A percentile compares a stretch with the other conserved stretches of the same genome.
Conservation (phyloP, 2,329 filamentous ascomycete species). For the Colletotrichum trifolii region DNA sequence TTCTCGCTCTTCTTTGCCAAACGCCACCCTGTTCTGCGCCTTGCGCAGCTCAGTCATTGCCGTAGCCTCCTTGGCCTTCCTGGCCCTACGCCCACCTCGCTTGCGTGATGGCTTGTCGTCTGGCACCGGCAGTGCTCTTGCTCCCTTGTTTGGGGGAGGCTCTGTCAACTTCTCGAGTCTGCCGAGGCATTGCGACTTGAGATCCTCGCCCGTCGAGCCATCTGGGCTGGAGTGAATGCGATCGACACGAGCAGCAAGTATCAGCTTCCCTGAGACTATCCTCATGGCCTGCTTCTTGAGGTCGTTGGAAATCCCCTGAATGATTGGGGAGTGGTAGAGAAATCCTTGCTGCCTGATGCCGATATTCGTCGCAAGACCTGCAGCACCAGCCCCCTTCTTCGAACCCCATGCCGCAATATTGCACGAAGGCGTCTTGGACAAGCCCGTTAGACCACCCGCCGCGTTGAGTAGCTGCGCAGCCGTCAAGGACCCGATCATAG, state of each 20-base stretch:
- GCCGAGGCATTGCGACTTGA: constrained; percentile 85
- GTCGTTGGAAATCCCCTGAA: constrained; percentile 83
- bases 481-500: constrained; percentile 89
- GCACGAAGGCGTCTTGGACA: constrained; percentile 93
- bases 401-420: constrained; percentile 92
- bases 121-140: constrained; percentile 86
- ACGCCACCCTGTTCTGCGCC: constrained; percentile 94
- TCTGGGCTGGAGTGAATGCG: constrained; percentile 84
- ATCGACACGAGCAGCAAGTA: constrained; percentile 92
- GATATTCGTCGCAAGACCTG: constrained; percentile 91
- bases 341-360: constrained; percentile 92
- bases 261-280: constrained; percentile 91
- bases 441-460: constrained; percentile 85
- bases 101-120: constrained; percentile 96
- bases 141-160: constrained; percentile 88
- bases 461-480: constrained; percentile 97
- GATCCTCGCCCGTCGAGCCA: constrained; percentile 83
- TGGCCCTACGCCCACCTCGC: constrained; percentile 86
- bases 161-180: constrained; percentile 93
- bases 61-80: constrained; percentile 95
- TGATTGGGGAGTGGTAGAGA: constrained; percentile 90
- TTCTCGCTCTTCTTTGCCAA: constrained; percentile 95
- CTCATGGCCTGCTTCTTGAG: constrained; percentile 94
- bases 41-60: constrained; percentile 98
- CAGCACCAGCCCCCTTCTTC: constrained; percentile 79